Evolutionary conservation across 2,329 filamentous ascomycete species (phyloP).

Genomic region (Botrytis tulipae): DNA sequence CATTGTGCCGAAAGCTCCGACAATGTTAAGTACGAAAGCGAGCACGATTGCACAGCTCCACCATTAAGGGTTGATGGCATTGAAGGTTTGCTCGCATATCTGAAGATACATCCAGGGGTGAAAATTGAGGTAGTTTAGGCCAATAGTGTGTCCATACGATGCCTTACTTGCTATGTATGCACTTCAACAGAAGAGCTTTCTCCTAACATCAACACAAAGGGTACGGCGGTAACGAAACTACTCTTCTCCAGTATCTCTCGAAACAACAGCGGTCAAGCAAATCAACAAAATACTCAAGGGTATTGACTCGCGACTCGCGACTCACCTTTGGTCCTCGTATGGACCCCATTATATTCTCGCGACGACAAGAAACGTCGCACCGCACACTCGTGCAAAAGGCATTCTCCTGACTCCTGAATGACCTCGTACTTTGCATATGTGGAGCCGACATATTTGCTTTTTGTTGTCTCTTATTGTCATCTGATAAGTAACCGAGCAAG

Average conservation of each 20-base stretch:
- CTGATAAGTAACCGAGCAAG: background rate
- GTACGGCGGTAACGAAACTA: background rate
- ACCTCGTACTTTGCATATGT: slow-evolving; percentile 4
- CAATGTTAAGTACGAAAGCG: background rate
- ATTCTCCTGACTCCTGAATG: background rate
- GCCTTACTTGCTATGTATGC: background rate
- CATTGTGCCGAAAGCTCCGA: background rate
- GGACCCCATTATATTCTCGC: background rate
- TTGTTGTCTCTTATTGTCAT: background rate
- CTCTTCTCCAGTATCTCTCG: background rate
- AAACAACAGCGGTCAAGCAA: background rate
- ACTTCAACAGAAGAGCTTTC: background rate
- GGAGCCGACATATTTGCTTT: slow-evolving; percentile 1
- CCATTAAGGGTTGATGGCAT: background rate
- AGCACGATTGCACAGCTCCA: background rate
- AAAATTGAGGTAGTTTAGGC: background rate
- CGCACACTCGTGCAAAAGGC: background rate
- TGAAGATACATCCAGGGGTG: no score
- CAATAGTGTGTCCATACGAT: background rate
- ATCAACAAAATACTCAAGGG: background rate
- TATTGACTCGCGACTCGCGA: background rate
- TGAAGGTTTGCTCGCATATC: background rate
- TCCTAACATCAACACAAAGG: background rate
- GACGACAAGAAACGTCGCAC: background rate
- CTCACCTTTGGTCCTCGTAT: background rate